Percentiles rank a stretch among this genome's conserved stretches.
These are phyloP conservation scores for Xerocomus potaroensis DNA, from an alignment of 768 basidiomycete species.

Conservation along the genomic window DNA sequence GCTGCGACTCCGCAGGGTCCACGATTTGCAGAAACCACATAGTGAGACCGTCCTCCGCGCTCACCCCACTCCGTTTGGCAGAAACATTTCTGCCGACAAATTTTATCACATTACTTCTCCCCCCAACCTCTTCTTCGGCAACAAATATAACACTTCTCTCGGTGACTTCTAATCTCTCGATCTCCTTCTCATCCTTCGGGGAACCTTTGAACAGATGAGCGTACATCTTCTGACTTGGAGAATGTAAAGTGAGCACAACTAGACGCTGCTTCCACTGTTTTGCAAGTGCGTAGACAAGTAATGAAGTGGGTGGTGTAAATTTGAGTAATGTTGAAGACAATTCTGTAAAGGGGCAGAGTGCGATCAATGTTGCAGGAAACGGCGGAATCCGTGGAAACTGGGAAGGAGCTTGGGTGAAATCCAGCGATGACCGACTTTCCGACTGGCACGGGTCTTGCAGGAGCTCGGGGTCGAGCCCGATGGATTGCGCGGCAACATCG, in stretches of 20 bases:
- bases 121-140: constrained; percentile 49
- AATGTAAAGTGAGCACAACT: constrained; percentile 52
- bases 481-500: constrained; percentile 70
- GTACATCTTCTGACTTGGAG: constrained; percentile 39
- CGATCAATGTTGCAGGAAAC: constrained; percentile 56
- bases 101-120: constrained; percentile 54
- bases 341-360: constrained; percentile 50
- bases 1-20: constrained; percentile 58
- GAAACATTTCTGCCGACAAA: constrained; percentile 63
- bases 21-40: constrained; percentile 66
- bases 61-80: constrained; percentile 28
- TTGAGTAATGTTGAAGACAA: constrained; percentile 57
- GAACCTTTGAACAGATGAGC: constrained; percentile 72
- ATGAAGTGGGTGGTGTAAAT: constrained; percentile 61
- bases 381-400: constrained; percentile 35
- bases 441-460: constrained; percentile 34
- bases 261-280: constrained; percentile 69
- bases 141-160: constrained; percentile 75
- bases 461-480: constrained; percentile 59
- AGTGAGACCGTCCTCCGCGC: constrained; percentile 4
- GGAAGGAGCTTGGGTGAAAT: constrained; percentile 14
- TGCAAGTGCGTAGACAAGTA: constrained; percentile 68
- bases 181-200: constrained; percentile 56
- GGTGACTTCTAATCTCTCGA: constrained; percentile 73
- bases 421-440: constrained; percentile 10